A percentile compares a stretch with the other conserved stretches of the same genome.
phyloP scores from a whole-genome alignment of 192 early-diverging fungal genomes.

The Backusella macrospora region DNA sequence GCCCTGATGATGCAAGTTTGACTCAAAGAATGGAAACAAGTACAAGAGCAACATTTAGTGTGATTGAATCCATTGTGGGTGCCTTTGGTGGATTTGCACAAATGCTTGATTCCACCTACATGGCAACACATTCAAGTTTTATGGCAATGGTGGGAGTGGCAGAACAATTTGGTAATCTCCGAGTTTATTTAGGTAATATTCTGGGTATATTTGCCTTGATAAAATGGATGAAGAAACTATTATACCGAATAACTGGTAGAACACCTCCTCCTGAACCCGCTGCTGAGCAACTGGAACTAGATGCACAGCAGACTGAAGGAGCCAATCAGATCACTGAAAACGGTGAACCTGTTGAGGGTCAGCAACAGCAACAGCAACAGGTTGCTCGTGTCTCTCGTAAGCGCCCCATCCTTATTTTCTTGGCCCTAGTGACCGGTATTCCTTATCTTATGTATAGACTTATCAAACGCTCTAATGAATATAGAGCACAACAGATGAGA shows the following conservation, averaged over 20 bases:
- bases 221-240: constrained; percentile 64
- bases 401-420: constrained; percentile 80
- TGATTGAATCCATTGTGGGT: constrained; percentile 91
- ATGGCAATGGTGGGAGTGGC: constrained; percentile 98
- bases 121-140: constrained; percentile 93
- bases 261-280: constrained; percentile 62
- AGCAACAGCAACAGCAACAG: background rate
- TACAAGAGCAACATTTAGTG: constrained; percentile 88
- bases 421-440: constrained; percentile 83
- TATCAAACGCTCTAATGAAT: constrained; percentile 62
- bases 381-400: constrained; percentile 47
- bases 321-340: constrained; percentile 56
- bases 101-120: constrained; percentile 98
- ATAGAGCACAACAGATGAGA: constrained; percentile 38
- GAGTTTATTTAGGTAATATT: constrained; percentile 82
- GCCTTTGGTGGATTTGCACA: constrained; percentile 97
- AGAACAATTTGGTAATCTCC: constrained; percentile 93
- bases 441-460: constrained; percentile 92
- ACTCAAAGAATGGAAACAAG: constrained; percentile 86
- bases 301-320: constrained; percentile 30
- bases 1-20: constrained; percentile 64
- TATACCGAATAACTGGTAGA: constrained; percentile 68
- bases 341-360: constrained; percentile 43
- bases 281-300: background rate
- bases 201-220: constrained; percentile 80